A percentile compares a stretch with the other conserved stretches of the same genome.
These are phyloP conservation scores for Aspergillus baeticus DNA, from an alignment of 495 filamentous ascomycete species.

Conservation along the genomic window DNA sequence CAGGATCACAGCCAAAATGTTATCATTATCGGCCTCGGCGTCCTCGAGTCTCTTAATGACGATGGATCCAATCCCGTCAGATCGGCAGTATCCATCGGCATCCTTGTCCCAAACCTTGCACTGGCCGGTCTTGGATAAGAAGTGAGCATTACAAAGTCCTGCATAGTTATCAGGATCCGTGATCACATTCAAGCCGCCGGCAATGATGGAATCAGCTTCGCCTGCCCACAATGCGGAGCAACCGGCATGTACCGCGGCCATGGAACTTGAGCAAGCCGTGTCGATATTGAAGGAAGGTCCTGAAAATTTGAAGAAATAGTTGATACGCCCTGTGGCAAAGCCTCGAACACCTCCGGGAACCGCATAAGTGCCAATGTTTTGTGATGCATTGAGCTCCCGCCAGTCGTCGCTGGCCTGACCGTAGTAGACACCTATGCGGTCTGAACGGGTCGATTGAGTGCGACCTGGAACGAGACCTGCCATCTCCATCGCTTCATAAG, in stretches of 20 bases:
- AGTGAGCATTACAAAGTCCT: slow-evolving; percentile 66
- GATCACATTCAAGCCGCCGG: slow-evolving; percentile 66
- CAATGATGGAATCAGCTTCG: slow-evolving; percentile 70
- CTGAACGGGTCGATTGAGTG: slow-evolving; percentile 18
- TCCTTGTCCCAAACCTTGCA: slow-evolving; percentile 68
- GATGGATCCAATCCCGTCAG: slow-evolving; percentile 43
- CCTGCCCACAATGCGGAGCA: slow-evolving; percentile 63
- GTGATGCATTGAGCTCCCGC: slow-evolving; percentile 27
- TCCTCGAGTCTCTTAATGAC: slow-evolving; percentile 47
- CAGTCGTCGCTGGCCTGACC: slow-evolving; percentile 37
- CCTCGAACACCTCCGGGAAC: slow-evolving; percentile 29
- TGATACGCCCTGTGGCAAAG: slow-evolving; percentile 46
- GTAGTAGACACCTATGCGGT: slow-evolving; percentile 36
- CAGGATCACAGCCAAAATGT: slow-evolving; percentile 39
- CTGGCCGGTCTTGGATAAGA: slow-evolving; percentile 62
- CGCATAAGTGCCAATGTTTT: slow-evolving; percentile 28
- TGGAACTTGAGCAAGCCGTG: slow-evolving; percentile 70
- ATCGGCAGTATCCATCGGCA: slow-evolving; percentile 72
- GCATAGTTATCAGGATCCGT: slow-evolving; percentile 69
- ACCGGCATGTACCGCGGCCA: slow-evolving; percentile 54
- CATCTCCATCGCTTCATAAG: slow-evolving; percentile 40
- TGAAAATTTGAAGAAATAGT: slow-evolving; percentile 67
- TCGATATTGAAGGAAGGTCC: slow-evolving; percentile 74
- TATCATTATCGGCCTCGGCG: slow-evolving; percentile 45
- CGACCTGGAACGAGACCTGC: slow-evolving; percentile 29